Evolutionary conservation across 2,329 filamentous ascomycete species (phyloP).

Genomic region (Alternaria ethzedia): DNA sequence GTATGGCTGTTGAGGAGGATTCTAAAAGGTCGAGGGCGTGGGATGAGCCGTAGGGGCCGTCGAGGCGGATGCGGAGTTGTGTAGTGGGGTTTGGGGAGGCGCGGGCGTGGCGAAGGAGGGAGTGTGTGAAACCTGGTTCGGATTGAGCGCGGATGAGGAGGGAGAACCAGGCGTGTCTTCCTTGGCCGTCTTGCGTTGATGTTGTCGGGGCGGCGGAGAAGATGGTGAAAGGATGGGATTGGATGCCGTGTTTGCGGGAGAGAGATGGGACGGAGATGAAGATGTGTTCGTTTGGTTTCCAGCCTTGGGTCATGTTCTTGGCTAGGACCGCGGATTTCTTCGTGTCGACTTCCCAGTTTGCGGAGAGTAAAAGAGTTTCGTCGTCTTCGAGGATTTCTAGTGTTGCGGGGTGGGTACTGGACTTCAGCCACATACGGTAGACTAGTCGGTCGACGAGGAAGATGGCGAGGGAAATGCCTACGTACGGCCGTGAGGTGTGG

Average conservation of each 20-base stretch:
- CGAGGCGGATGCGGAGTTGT: constrained; percentile 59
- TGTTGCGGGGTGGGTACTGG: constrained; percentile 56
- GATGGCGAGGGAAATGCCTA: constrained; percentile 60
- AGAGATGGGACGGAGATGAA: constrained; percentile 67
- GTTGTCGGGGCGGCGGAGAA: constrained; percentile 61
- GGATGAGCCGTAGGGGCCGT: constrained; percentile 69
- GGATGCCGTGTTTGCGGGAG: constrained; percentile 59
- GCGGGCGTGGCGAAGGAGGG: constrained; percentile 60
- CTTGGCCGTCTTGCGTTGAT: constrained; percentile 13
- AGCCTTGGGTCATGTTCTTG: constrained; percentile 57
- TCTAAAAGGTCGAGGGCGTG: constrained; percentile 62
- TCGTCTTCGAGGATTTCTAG: constrained; percentile 63
- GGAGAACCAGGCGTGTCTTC: constrained; percentile 59
- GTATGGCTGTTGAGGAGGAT: constrained; percentile 57
- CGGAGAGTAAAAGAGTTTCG: constrained; percentile 60
- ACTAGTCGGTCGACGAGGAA: constrained; percentile 65
- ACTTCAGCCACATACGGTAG: constrained; percentile 63
- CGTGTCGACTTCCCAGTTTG: constrained; percentile 49
- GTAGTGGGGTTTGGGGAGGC: constrained; percentile 52
- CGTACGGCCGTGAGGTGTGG: constrained; percentile 59
- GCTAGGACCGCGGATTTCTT: constrained; percentile 20
- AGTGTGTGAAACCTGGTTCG: constrained; percentile 61
- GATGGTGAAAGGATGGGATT: constrained; percentile 72
- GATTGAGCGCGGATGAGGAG: constrained; percentile 66
- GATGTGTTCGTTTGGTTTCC: constrained; percentile 68